phyloP scores from a whole-genome alignment of 495 filamentous ascomycete species.

The Penicillium turbatum region DNA sequence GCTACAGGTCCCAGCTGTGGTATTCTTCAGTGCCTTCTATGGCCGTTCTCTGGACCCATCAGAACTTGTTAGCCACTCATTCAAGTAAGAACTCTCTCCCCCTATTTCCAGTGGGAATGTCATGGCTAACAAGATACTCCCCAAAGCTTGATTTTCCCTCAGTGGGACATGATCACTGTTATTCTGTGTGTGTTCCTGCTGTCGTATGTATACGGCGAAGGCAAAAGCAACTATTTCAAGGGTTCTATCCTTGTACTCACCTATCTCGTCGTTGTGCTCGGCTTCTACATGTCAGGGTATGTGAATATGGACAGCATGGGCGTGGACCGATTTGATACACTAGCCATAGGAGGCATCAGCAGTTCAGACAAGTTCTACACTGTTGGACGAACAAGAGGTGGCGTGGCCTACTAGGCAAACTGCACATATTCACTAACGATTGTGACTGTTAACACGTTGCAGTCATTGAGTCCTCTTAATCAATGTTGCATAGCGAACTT shows the following conservation, averaged over 20 bases:
- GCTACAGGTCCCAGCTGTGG: slow-evolving; percentile 91
- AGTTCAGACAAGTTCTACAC: slow-evolving; percentile 38
- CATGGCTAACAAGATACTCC: slow-evolving; percentile 5
- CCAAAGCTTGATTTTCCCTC: slow-evolving; percentile 85
- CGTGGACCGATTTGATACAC: slow-evolving; percentile 65
- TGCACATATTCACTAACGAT: neutral
- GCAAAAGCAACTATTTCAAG: slow-evolving; percentile 71
- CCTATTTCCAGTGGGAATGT: neutral
- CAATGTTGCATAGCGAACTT: slow-evolving; percentile 13
- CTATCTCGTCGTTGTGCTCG: slow-evolving; percentile 87
- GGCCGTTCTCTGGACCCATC: slow-evolving; percentile 44
- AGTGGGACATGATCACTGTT: slow-evolving; percentile 98
- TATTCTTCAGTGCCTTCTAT: slow-evolving; percentile 78
- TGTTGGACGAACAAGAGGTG: slow-evolving; percentile 31
- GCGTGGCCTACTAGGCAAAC: slow-evolving; percentile 28
- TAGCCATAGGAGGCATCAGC: slow-evolving; percentile 44
- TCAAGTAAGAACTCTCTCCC: slow-evolving; percentile 51
- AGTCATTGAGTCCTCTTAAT: neutral
- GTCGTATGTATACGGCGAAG: slow-evolving; percentile 96
- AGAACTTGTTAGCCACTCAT: slow-evolving; percentile 71
- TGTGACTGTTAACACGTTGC: neutral
- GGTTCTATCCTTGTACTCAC: slow-evolving; percentile 91
- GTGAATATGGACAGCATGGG: slow-evolving; percentile 58
- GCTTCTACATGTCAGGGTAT: slow-evolving; percentile 84
- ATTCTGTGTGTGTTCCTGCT: slow-evolving; percentile 97